A percentile compares a stretch with the other conserved stretches of the same genome.
Evolutionary conservation across 2,329 filamentous ascomycete species (phyloP).

Genomic region (Aspergillus eucalypticola): DNA sequence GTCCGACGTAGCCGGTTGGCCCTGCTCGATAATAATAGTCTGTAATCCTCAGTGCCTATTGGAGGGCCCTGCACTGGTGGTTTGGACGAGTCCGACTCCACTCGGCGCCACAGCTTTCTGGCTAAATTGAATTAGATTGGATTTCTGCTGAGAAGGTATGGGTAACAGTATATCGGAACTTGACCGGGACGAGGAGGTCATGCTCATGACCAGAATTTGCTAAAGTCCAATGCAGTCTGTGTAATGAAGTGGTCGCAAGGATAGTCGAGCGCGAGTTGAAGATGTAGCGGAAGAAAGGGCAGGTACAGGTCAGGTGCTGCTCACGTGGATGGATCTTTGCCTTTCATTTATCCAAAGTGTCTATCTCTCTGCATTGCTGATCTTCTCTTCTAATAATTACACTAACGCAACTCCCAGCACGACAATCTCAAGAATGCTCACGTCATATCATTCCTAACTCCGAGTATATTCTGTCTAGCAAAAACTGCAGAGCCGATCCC

Average conservation of each 20-base stretch:
- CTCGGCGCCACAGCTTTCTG: background rate
- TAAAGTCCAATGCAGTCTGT: background rate
- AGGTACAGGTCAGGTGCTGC: background rate
- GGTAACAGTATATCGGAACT: background rate
- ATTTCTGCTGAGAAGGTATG: background rate
- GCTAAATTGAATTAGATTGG: background rate
- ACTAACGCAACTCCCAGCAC: background rate
- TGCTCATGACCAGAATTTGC: background rate
- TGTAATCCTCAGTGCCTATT: background rate
- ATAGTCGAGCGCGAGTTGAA: background rate
- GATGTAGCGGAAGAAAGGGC: background rate
- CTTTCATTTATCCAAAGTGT: background rate
- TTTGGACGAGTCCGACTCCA: background rate
- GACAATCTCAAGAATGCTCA: background rate
- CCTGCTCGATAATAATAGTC: no score
- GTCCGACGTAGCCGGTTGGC: background rate
- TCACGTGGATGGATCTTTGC: background rate
- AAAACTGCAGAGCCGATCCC: background rate
- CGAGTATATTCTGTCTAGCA: background rate
- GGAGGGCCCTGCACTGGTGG: background rate
- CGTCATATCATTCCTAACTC: background rate
- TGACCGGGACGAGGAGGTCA: background rate
- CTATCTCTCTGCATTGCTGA: no score
- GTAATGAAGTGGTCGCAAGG: background rate
- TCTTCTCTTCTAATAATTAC: background rate